Conservation (phyloP, 768 basidiomycete genomes). For the Jaapia argillacea region DNA sequence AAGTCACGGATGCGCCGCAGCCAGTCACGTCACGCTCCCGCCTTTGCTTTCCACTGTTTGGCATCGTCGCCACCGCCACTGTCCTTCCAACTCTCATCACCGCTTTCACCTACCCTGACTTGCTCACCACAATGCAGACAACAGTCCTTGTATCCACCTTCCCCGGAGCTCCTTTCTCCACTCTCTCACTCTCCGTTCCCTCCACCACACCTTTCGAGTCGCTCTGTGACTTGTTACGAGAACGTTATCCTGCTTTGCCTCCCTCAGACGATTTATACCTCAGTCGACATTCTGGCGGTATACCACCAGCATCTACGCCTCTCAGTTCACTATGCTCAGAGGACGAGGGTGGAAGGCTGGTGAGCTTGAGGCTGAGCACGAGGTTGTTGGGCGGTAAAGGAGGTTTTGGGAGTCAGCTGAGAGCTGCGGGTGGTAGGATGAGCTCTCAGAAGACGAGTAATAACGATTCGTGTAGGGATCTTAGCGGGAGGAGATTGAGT, state of each 20-base stretch:
- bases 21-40: too few species aligned
- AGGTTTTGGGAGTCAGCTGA: constrained; percentile 92
- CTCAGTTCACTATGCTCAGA: constrained; percentile 25
- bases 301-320: constrained; percentile 18
- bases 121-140: constrained; percentile 28
- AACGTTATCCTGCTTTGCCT: constrained; percentile 40
- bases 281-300: constrained; percentile 26
- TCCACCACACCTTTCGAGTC: constrained; percentile 28
- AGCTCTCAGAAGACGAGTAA: constrained; percentile 91
- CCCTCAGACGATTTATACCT: constrained; percentile 28
- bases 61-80: too few species aligned
- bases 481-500: constrained; percentile 81
- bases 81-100: too few species aligned
- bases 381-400: constrained; percentile 87
- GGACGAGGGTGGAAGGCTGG: constrained; percentile 24
- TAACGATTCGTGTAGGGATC: constrained; percentile 89
- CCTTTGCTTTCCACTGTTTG: too few species aligned
- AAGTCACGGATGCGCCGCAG: too few species aligned
- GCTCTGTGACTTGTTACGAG: constrained; percentile 32
- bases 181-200: constrained; percentile 37
- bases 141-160: constrained; percentile 51
- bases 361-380: constrained; percentile 68
- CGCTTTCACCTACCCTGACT: background rate
- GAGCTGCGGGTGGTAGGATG: constrained; percentile 97
- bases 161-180: constrained; percentile 43